Conservation (phyloP, 257 asterid species). For the Eucommia ulmoides region DNA sequence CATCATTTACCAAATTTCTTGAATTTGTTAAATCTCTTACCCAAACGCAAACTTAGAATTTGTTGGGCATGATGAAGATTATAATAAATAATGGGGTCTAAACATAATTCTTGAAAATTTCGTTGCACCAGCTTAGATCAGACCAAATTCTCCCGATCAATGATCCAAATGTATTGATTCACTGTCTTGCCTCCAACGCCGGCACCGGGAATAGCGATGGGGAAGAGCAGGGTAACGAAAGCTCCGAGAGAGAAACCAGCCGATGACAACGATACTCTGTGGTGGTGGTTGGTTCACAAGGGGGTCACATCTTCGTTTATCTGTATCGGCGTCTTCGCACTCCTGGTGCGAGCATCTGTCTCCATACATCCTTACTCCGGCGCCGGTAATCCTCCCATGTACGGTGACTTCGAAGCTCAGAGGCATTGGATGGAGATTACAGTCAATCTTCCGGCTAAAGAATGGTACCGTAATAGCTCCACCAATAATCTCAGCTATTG, state of each 20-base stretch:
- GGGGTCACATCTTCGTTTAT: slow-evolving; percentile 42
- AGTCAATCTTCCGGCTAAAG: slow-evolving; percentile 54
- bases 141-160: no score
- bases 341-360: slow-evolving; percentile 60
- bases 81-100: no score
- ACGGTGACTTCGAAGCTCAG: slow-evolving; percentile 96
- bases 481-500: slow-evolving; percentile 67
- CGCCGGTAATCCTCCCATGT: slow-evolving; percentile 69
- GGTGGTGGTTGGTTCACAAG: slow-evolving; percentile 40
- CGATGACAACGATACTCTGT: slow-evolving; percentile 13
- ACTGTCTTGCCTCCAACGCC: no score
- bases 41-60: no score
- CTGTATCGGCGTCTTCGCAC: slow-evolving; percentile 65
- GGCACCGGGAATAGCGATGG: slow-evolving; percentile 13
- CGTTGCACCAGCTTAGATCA: neutral
- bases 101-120: no score
- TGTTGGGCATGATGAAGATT: no score
- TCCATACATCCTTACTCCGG: slow-evolving; percentile 89
- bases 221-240: slow-evolving; percentile 14
- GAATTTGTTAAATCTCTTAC: no score
- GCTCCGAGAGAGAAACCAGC: slow-evolving; percentile 13
- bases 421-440: slow-evolving; percentile 99
- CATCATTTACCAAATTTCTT: no score
- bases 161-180: no score
- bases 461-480: slow-evolving; percentile 78